Base-by-base conservation (phyloP, 345 rosid genomes). In the Moricandia moricandioides region DNA sequence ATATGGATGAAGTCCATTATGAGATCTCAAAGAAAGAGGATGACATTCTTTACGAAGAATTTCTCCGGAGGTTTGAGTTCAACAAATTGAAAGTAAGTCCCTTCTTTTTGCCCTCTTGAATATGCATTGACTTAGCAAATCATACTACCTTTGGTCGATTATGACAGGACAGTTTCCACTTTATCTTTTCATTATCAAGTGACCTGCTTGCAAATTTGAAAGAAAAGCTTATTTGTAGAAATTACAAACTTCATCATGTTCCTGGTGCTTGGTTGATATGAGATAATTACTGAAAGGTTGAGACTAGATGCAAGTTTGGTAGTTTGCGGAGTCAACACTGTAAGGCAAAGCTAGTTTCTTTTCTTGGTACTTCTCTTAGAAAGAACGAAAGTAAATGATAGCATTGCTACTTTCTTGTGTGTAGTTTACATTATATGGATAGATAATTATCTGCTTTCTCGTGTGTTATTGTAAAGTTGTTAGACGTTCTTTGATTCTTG, bases 21-120 rank as follows among this genome's bases (percentile, higher is more conserved):
- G 97, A 95, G 85, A 95, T 95, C 74, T 95, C 99, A n/a, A 86
- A 86, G 86, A 95, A 88, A 85, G 98, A 95, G 78, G 99, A 95
- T 84, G 97, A 85, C 40, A 89, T 92, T 83, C 86, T 92, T 43
- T 90, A 94, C 74, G 82, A 89, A 75, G 98, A 92, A 65, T 94
- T 91, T 77, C 88, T 92, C 67, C 90, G 82, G 60, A 86, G 84
- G 75, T 74, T 94, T 82, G 89, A 86, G 85, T 90, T 92, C 84
- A 95, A 89, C 81, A 95, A 95, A 81, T 86, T 84, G 92, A 90
- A 90, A 83, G 98, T 94, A 84, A 81, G 86, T 69, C 56, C 33
- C 13, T 67, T 40, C 60, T 12, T 3, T 3, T 5, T 45, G 0
- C 49, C 14, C 49, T 43, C 49, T 61, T 61, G 67, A 67, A 30